phyloP scores from a whole-genome alignment of 768 basidiomycete genomes.

The Lanmaoa rubissima region DNA sequence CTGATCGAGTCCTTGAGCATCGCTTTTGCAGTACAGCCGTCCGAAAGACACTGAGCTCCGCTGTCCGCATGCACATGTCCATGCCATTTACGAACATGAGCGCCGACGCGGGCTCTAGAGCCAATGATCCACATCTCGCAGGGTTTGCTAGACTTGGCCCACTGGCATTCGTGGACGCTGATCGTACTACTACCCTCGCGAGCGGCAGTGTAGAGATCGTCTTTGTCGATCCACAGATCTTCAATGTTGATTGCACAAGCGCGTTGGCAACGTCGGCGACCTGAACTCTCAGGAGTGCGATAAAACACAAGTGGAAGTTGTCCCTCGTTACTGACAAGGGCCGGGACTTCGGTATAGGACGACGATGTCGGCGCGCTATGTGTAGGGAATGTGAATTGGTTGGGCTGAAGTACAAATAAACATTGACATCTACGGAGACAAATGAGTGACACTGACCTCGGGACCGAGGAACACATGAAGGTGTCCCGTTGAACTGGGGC shows the following conservation, averaged over 20 bases:
- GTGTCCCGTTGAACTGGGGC: background rate
- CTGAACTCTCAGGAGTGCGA: background rate
- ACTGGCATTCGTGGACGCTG: conserved; percentile 1
- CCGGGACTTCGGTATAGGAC: background rate
- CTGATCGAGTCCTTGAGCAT: background rate
- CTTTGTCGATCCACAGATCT: conserved; percentile 2
- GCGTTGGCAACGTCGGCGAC: background rate
- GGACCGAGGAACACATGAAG: background rate
- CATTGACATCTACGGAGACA: too few species aligned
- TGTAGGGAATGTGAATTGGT: too few species aligned
- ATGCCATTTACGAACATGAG: conserved; percentile 5
- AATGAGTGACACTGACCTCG: background rate
- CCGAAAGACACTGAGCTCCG: background rate
- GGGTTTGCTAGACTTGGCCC: background rate
- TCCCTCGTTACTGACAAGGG: background rate
- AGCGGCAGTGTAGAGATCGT: background rate
- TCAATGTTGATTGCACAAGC: background rate
- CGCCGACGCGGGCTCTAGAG: background rate
- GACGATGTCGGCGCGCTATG: too few species aligned
- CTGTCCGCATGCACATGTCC: background rate
- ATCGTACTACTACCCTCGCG: background rate
- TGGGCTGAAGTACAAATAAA: background rate
- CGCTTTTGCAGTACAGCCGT: background rate
- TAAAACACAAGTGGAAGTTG: background rate
- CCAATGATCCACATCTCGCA: conserved; percentile 7